phyloP scores from a whole-genome alignment of 495 filamentous ascomycete species.

The Penicillium cosmopolitanum region DNA sequence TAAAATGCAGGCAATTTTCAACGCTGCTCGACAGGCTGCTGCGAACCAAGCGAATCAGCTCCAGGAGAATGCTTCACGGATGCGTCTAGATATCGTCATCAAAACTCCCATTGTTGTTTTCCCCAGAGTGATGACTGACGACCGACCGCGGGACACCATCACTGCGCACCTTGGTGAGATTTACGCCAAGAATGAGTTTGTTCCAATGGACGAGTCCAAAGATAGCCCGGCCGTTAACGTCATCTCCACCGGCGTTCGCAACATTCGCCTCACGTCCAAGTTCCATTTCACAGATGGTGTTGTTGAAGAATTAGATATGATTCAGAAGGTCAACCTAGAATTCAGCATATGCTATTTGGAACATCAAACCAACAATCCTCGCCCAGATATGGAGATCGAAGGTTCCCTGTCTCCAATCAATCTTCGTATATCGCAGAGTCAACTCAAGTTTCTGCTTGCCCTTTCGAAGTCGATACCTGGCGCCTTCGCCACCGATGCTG shows the following conservation, averaged over 20 bases:
- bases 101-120: conserved; percentile 97
- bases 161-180: conserved; percentile 97
- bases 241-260: conserved; percentile 86
- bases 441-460: conserved; percentile 84
- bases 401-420: conserved; percentile 92
- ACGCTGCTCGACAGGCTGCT: conserved; percentile 93
- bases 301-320: conserved; percentile 88
- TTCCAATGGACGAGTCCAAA: conserved; percentile 72
- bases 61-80: conserved; percentile 83
- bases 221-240: conserved; percentile 81
- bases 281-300: conserved; percentile 77
- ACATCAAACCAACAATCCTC: conserved; percentile 72
- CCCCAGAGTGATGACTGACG: conserved; percentile 67
- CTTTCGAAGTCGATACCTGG: conserved; percentile 83
- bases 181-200: conserved; percentile 91
- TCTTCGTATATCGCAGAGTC: conserved; percentile 83
- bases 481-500: conserved; percentile 78
- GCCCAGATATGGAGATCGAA: conserved; percentile 90
- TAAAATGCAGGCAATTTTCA: conserved; percentile 99
- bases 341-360: conserved; percentile 91
- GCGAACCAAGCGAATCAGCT: conserved; percentile 91
- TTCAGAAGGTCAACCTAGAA: conserved; percentile 92
- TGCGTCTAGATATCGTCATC: conserved; percentile 91
- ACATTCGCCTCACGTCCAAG: conserved; percentile 85
- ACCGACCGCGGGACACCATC: conserved; percentile 74